These are phyloP conservation scores for Boletus huronensis DNA, from an alignment of 768 basidiomycete genomes.

Conservation along the genomic window DNA sequence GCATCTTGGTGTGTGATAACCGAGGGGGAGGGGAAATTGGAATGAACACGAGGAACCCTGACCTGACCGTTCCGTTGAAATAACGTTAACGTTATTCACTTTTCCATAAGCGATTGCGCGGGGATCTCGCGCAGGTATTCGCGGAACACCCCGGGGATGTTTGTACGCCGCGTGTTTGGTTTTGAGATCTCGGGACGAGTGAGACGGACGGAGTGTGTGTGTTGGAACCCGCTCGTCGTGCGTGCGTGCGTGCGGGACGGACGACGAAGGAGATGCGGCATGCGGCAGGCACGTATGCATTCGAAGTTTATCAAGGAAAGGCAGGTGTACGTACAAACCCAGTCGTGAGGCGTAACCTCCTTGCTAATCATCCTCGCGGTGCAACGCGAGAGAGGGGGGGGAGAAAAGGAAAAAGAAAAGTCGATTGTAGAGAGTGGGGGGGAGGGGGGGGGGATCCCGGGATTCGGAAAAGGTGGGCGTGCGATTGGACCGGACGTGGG, in stretches of 20 bases:
- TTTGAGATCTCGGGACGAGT: not conserved
- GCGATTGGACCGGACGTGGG: not conserved
- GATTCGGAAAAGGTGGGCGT: not conserved
- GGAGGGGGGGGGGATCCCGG: not conserved
- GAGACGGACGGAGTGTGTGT: not conserved
- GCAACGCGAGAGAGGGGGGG: not conserved
- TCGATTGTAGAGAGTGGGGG: not conserved
- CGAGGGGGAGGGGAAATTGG: not conserved
- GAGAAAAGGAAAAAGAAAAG: not conserved
- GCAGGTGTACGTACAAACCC: not conserved
- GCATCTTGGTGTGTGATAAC: too few species aligned
- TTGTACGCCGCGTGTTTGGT: not conserved
- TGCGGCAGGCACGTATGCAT: not conserved
- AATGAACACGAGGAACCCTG: not conserved
- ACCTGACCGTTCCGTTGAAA: not conserved
- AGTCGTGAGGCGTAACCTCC: too few species aligned
- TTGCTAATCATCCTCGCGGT: not conserved
- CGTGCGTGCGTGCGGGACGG: not conserved
- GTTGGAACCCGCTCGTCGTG: not conserved
- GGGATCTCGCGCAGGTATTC: conserved; percentile 16
- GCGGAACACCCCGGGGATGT: conserved; percentile 2
- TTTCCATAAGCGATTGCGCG: conserved; percentile 17
- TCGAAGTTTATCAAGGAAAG: too few species aligned
- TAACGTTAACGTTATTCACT: conserved; percentile 5
- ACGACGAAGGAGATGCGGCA: not conserved